Conservation (phyloP, 441 rosid genomes). For the Gossypium laxum region DNA sequence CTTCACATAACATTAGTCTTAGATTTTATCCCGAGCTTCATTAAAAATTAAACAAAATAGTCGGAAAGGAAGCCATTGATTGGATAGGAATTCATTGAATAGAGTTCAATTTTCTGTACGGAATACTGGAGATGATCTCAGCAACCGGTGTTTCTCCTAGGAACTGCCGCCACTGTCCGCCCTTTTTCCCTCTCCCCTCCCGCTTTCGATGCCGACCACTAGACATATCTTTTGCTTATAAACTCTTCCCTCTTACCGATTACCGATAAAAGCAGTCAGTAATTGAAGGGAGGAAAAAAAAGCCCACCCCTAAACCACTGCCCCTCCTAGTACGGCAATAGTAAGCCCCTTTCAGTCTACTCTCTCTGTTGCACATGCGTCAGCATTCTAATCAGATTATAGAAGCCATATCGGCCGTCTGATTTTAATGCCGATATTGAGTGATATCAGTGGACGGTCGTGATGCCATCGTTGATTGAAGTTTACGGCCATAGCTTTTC, state of each 20-base stretch:
- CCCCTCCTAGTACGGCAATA: background rate
- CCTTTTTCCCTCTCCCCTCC: background rate
- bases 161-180: background rate
- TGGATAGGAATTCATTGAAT: conserved; percentile 1
- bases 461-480: background rate
- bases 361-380: background rate
- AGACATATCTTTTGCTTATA: conserved; percentile 36
- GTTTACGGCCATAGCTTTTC: background rate
- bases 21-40: too few species aligned
- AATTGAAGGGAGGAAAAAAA: background rate
- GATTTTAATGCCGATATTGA: background rate
- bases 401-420: background rate
- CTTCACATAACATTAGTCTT: too few species aligned
- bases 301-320: background rate
- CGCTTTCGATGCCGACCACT: conserved; percentile 20
- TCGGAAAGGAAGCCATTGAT: background rate
- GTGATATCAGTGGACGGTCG: background rate
- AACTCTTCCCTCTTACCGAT: conserved; percentile 13
- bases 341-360: background rate
- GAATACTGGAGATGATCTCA: conserved; percentile 26
- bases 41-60: too few species aligned
- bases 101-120: conserved; percentile 10
- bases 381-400: background rate
- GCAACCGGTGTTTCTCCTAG: conserved; percentile 10
- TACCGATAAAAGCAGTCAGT: conserved; percentile 14